Conservation (phyloP, 1,139 yeast genomes). For the Pichiaceae sp. region DNA sequence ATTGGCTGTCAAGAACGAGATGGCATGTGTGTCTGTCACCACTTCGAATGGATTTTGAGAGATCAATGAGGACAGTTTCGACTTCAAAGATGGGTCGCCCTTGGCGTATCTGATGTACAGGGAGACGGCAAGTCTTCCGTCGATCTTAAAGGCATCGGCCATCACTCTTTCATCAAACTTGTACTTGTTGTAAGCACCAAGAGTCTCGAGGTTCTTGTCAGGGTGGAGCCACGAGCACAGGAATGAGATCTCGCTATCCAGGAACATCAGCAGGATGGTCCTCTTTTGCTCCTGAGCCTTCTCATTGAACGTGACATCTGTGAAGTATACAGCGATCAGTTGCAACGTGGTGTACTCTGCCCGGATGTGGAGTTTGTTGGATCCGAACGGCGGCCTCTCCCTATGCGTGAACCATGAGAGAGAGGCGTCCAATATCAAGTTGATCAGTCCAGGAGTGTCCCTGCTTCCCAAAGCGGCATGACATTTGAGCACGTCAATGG, state of each 20-base stretch:
- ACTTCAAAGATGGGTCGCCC: constrained; percentile 8
- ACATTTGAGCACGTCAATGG: constrained; percentile 54
- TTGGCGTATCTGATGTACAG: constrained; percentile 51
- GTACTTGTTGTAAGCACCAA: constrained; percentile 29
- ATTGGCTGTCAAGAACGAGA: constrained; percentile 34
- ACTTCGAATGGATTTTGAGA: constrained; percentile 52
- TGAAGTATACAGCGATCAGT: constrained; percentile 34
- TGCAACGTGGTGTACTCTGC: constrained; percentile 58
- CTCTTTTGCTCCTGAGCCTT: constrained; percentile 32
- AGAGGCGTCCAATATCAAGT: constrained; percentile 54
- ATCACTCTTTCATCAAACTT: constrained; percentile 31
- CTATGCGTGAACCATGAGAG: constrained; percentile 71
- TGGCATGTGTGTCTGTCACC: constrained; percentile 53
- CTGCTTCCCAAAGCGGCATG: constrained; percentile 44
- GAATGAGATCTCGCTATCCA: constrained; percentile 68
- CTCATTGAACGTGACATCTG: constrained; percentile 15
- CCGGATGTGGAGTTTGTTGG: constrained; percentile 62
- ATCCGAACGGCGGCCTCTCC: constrained; percentile 75
- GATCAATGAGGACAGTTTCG: constrained; percentile 11
- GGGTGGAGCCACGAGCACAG: constrained; percentile 79
- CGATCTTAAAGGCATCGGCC: constrained; percentile 51
- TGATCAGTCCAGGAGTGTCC: constrained; percentile 37
- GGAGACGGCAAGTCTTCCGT: constrained; percentile 69
- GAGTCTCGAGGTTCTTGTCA: constrained; percentile 36
- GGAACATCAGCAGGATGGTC: constrained; percentile 47